Evolutionary conservation across 1,284 basidiomycete genomes (phyloP), one percentile per base, ranked within the genome.

Genomic region (Sanghuangporus weigelae): DNA sequence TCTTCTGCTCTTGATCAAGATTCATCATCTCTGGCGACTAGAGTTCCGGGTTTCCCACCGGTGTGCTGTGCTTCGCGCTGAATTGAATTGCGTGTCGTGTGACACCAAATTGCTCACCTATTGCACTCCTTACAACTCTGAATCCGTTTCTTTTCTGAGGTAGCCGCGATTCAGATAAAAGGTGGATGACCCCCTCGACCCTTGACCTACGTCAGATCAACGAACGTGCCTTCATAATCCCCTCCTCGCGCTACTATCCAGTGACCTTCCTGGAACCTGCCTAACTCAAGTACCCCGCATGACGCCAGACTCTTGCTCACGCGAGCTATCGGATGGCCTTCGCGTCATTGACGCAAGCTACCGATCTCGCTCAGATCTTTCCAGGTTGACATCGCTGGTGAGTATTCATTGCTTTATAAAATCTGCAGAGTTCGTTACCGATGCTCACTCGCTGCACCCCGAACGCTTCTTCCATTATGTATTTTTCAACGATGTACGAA

Each of bases 401-500:
- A 14, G 53, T 54, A 23, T 19, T 16, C 31, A 21, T 51, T 54
- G 53, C 26, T 35, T 54, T 54, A 54, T 54, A 54, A 16, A 51
- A 51, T 3, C 12, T 16, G 35, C 31, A 38, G 35, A 54, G 31
- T 38, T 31, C 5, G 7, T 46, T 46, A 46, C 16, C 31, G 53
- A 36, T 54, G 3, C 53, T 54, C 26, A 54, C 53, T 38, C 26
- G 53, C 53, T 54, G 53, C 31, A 36, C 36, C 53, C 48, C 53
- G 31, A 35, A 39, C 36, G 53, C 12, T 31, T 54, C 35, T 11
- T n/a, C 36, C 35, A 31, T 35, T 12, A 62, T 62, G 60, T 57
- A 56, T 49, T 62, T 60, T 49, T 50, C 63, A 38, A 62, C 51
- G 14, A 64, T 64, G 59, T 64, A 64, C 40, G 55, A 44, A 11